These are phyloP conservation scores for Boletus patriciae DNA, from an alignment of 768 basidiomycete species.

Conservation along the genomic window DNA sequence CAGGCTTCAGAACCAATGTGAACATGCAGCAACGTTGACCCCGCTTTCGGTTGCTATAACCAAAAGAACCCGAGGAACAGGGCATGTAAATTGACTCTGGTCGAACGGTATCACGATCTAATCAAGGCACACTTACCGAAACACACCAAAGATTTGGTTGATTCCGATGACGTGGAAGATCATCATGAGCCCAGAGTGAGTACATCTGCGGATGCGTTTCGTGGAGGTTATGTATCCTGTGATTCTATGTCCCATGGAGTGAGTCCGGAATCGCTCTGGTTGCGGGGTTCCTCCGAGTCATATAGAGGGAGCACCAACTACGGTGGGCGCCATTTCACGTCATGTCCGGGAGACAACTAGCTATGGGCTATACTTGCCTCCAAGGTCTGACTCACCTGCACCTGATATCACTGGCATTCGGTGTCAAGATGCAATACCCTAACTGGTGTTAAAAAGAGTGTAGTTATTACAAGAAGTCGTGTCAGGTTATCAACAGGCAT, in stretches of 20 bases:
- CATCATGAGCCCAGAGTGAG: background rate
- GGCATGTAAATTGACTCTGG: background rate
- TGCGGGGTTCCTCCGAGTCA: background rate
- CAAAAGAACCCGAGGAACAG: no score
- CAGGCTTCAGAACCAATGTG: background rate
- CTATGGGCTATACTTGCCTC: background rate
- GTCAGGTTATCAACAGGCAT: background rate
- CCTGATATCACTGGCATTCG: no score
- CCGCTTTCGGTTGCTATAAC: background rate
- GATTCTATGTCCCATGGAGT: background rate
- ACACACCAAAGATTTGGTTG: background rate
- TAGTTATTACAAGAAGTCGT: background rate
- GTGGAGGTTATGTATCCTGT: background rate
- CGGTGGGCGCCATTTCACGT: no score
- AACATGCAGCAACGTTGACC: no score
- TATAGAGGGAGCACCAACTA: background rate
- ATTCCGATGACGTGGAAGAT: background rate
- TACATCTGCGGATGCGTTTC: background rate
- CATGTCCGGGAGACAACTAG: background rate
- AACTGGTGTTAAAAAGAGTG: background rate
- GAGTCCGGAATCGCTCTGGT: no score
- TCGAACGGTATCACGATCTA: background rate
- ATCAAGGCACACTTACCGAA: background rate
- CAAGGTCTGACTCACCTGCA: background rate
- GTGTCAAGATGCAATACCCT: background rate